Base-by-base conservation (phyloP, 352 stramenopile genomes). In the Pythium apleroticum region DNA sequence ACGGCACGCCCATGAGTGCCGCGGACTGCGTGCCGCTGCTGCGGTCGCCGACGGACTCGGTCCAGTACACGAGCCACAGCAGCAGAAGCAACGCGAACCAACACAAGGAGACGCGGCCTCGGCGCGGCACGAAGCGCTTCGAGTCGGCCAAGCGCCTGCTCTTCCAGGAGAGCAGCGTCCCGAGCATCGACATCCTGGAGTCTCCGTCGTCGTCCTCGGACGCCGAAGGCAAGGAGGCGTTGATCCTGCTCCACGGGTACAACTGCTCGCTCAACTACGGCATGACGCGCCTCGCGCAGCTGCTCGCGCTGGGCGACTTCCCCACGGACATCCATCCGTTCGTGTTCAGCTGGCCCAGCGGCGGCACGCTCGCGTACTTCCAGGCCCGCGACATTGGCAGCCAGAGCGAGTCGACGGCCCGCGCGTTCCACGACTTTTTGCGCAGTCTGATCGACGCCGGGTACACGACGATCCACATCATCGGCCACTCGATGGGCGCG, bases 281-380 rank as follows among this genome's bases (percentile, higher is more conserved):
- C 11, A 78, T 92, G 58, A 80, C 80, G 24, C 73, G 79, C 3
- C 63, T 89, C 1, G 83, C 71, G 0, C 83, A 92, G 63, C 69
- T 92, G 14, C 52, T 92, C 8, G 72, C 83, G 0, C 73, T 89
- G 7, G 83, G 81, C 4, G 78, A 90, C 31, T 92, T 92, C 43
- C 83, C 83, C 0, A 73, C 77, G 0, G 72, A 72, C 22, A 85
- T 92, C 58, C 83, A 92, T 33, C 83, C 83, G 28, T 90, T 83
- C 50, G 71, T 92, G 2, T 92, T 92, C 41, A 90, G 81, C 53
- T 92, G 83, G 83, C 79, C 83, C 0, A 92, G 76, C 28, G 83
- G 77, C 28, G 76, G 80, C 24, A 70, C 73, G 0, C 64, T 91
- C 12, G 76, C 80, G 9, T 91, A 89, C 53, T 89, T 78, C 37